Base-by-base conservation (phyloP, 139 green algal genomes). In the Trebouxia sp. region DNA sequence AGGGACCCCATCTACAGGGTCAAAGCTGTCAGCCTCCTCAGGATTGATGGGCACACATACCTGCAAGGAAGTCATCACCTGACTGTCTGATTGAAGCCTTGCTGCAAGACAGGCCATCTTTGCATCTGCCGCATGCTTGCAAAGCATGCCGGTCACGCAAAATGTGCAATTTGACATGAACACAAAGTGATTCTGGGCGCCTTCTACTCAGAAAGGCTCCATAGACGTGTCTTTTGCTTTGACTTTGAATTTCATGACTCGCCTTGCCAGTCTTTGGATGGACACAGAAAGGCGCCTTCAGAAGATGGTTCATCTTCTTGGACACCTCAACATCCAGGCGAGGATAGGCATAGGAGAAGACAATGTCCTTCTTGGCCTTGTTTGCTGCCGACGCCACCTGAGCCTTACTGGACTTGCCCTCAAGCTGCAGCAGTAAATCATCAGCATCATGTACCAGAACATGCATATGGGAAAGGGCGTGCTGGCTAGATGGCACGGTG, bases 231-330 rank as follows among this genome's bases (percentile, higher is more conserved):
- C n/a, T 47, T 14, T 47, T 30, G 47, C 32, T 24, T 47, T 22
- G 24, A 15, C 11, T 9, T 28, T 76, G 66, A 11, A 50, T 14
- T 20, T 50, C 10, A 47, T 30, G 43, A 37, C 41, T 50, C 38
- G 43, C 82, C 80, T 94, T 95, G 74, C 96, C 95, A 6, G 97
- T 99, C 88, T 99, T 99, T 35, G 97, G 97, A 86, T 99, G 97
- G 58, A 99, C 92, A 76, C 97, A 99, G 86, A 99, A 99, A 15
- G 97, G 97, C 4, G 96, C 94, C 90, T 99, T 99, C 62, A 99
- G 92, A 88, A 99, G 85, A 81, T 99, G 97, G 88, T 99, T 99
- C 93, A 97, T 99, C 89, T 99, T 98, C 83, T 97, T 98, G 5
- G 97, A 98, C 30, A 99, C 97, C 88, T 99, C 96, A 76, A 97